Percentiles rank a stretch among this genome's conserved stretches.
phyloP scores from a whole-genome alignment of 1,139 yeast species.

The Geotrichum klebahnii region DNA sequence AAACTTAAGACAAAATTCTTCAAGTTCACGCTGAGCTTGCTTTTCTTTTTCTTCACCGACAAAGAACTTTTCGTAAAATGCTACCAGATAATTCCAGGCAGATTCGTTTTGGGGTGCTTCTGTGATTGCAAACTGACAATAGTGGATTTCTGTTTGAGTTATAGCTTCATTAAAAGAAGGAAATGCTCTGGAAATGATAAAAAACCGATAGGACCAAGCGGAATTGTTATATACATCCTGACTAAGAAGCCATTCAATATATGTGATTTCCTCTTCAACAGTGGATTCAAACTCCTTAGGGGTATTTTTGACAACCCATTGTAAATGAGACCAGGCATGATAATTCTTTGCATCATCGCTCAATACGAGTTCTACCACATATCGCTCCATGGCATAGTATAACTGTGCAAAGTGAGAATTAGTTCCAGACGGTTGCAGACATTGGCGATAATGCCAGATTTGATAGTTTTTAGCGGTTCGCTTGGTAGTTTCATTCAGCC shows the following conservation, averaged over 20 bases:
- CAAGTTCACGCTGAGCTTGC: slow-evolving; percentile 31
- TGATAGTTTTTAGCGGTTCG: slow-evolving; percentile 88
- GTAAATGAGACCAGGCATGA: slow-evolving; percentile 91
- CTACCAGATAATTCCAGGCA: slow-evolving; percentile 77
- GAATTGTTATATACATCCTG: slow-evolving; percentile 81
- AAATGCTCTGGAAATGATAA: slow-evolving; percentile 39
- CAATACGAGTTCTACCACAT: slow-evolving; percentile 62
- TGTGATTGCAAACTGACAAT: slow-evolving; percentile 46
- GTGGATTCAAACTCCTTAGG: slow-evolving; percentile 17
- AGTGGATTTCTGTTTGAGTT: slow-evolving; percentile 45
- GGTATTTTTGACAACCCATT: slow-evolving; percentile 56
- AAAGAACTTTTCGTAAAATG: slow-evolving; percentile 47
- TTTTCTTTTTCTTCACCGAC: neutral
- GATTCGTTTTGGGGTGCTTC: slow-evolving; percentile 78
- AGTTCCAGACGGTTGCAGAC: slow-evolving; percentile 24
- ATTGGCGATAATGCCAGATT: slow-evolving; percentile 87
- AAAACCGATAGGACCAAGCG: slow-evolving; percentile 88
- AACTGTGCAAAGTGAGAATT: slow-evolving; percentile 15
- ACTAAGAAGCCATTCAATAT: slow-evolving; percentile 49
- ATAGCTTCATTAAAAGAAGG: slow-evolving; percentile 3
- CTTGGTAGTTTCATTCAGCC: slow-evolving; percentile 75
- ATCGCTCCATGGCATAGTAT: slow-evolving; percentile 54
- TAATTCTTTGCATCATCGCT: slow-evolving; percentile 82
- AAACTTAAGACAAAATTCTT: slow-evolving; percentile 13
- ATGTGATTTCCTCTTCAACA: slow-evolving; percentile 48